These are phyloP conservation scores for Aspergillus asperescens DNA, from an alignment of 495 filamentous ascomycete species.

Conservation along the genomic window DNA sequence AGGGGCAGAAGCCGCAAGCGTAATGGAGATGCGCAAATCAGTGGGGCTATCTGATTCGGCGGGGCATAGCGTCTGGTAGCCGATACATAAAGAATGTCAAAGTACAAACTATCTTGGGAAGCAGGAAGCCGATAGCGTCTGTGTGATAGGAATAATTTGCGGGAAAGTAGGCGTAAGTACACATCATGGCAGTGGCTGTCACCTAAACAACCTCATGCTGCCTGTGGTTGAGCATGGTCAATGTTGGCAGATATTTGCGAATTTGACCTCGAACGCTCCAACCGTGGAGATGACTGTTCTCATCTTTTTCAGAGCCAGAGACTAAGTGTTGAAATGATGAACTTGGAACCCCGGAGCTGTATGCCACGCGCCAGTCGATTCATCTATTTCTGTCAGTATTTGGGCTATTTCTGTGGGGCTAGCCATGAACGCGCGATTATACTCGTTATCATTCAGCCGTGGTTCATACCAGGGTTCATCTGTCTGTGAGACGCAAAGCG, in stretches of 20 bases:
- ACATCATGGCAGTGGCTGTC: slow-evolving; percentile 2
- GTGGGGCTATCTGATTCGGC: background rate
- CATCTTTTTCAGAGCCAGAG: too few species aligned
- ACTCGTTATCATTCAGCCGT: slow-evolving; percentile 1
- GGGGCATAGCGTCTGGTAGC: background rate
- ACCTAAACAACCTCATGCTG: background rate
- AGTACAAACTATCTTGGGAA: background rate
- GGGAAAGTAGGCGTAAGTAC: background rate
- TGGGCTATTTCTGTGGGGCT: background rate
- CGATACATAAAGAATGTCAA: background rate
- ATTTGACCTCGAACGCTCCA: too few species aligned
- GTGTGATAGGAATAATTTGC: slow-evolving; percentile 12
- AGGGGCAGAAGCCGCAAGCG: background rate
- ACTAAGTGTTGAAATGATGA: background rate
- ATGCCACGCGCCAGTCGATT: slow-evolving; percentile 1
- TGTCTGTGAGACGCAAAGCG: background rate
- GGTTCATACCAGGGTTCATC: background rate
- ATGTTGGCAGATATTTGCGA: background rate
- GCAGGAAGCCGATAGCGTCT: slow-evolving; percentile 15
- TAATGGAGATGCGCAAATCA: background rate
- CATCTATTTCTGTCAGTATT: slow-evolving; percentile 16
- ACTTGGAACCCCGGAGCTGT: background rate
- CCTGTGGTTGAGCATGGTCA: background rate
- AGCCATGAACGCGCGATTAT: background rate
- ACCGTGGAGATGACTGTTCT: too few species aligned